phyloP scores from a whole-genome alignment of 2,329 filamentous ascomycete species.

The Hypoxylon sp. region DNA sequence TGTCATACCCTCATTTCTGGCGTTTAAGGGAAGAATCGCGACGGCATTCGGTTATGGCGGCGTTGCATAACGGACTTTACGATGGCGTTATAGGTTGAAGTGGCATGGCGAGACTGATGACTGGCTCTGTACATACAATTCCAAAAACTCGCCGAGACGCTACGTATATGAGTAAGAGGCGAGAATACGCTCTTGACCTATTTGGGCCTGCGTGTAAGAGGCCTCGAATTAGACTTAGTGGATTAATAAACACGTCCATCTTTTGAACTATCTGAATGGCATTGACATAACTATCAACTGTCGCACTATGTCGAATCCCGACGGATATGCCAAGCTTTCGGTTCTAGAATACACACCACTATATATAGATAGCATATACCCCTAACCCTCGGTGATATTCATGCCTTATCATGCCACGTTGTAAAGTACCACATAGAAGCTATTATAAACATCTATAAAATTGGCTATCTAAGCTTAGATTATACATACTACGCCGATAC shows the following conservation, averaged over 20 bases:
- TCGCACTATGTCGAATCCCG: not conserved
- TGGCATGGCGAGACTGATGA: conserved; percentile 19
- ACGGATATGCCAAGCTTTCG: not conserved
- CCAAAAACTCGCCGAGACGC: not conserved
- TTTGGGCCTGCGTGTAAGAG: not conserved
- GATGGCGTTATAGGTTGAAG: conserved; percentile 34
- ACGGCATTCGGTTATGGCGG: conserved; percentile 26
- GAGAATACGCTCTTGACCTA: conserved; percentile 5
- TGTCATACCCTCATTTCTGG: conserved; percentile 49
- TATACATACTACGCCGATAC: not conserved
- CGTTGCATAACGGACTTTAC: conserved; percentile 26
- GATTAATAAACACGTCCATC: conserved; percentile 17
- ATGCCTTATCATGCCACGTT: not conserved
- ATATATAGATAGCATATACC: not conserved
- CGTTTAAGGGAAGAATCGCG: conserved; percentile 43
- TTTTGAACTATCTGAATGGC: not conserved
- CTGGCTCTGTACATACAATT: conserved; percentile 26
- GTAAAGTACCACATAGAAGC: not conserved
- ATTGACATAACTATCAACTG: not conserved
- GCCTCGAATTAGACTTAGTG: conserved; percentile 11
- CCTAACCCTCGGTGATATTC: conserved; percentile 4
- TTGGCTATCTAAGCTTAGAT: not conserved
- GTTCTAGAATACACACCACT: not conserved
- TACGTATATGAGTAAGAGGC: not conserved
- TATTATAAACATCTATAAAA: not conserved